Evolutionary conservation across 2,329 filamentous ascomycete genomes (phyloP).

Genomic region (Fusarium fujikuroi): DNA sequence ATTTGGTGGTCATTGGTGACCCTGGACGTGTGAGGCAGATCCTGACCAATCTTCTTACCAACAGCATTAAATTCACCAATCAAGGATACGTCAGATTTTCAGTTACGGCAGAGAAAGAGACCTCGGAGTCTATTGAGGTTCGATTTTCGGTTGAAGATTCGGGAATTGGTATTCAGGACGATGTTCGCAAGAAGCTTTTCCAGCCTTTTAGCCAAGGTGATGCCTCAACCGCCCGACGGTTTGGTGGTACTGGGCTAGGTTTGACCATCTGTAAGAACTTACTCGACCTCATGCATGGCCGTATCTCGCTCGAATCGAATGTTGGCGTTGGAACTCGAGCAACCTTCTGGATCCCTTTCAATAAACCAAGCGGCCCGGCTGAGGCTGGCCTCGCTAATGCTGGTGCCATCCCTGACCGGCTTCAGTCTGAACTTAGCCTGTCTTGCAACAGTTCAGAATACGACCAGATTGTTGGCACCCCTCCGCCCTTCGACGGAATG

Average conservation of each 20-base stretch:
- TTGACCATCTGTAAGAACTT: constrained; percentile 85
- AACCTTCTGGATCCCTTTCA: constrained; percentile 81
- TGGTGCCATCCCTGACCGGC: constrained; percentile 72
- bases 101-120: constrained; percentile 72
- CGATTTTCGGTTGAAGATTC: constrained; percentile 81
- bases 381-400: constrained; percentile 67
- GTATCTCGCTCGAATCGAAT: constrained; percentile 76
- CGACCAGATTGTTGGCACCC: constrained; percentile 59
- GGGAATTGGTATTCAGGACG: constrained; percentile 83
- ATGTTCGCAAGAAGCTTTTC: constrained; percentile 78
- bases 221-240: constrained; percentile 80
- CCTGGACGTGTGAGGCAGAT: constrained; percentile 87
- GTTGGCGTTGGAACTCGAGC: constrained; percentile 77
- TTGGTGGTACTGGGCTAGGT: constrained; percentile 81
- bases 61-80: constrained; percentile 79
- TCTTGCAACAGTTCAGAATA: constrained; percentile 76
- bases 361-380: constrained; percentile 67
- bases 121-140: constrained; percentile 71
- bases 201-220: constrained; percentile 86
- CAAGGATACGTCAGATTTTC: constrained; percentile 75
- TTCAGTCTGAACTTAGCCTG: constrained; percentile 71
- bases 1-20: constrained; percentile 86
- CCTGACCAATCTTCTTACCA: constrained; percentile 80
- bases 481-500: constrained; percentile 45
- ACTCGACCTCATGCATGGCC: constrained; percentile 80